phyloP scores from a whole-genome alignment of 768 basidiomycete species.

The Russula ochroleuca region DNA sequence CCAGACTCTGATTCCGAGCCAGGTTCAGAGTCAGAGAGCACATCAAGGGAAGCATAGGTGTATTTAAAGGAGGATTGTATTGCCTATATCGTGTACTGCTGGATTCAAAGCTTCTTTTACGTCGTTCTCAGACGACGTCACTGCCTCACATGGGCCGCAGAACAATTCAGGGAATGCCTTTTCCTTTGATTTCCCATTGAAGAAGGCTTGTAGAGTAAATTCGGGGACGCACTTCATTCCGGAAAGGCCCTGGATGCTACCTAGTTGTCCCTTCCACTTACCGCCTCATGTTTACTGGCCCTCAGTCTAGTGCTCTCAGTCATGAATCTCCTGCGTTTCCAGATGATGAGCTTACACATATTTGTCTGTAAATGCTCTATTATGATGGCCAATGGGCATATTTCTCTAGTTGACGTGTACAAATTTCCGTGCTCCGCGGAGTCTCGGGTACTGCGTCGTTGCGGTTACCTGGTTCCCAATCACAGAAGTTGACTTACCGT shows the following conservation, averaged over 20 bases:
- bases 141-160: background rate
- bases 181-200: background rate
- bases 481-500: too few relatives aligned
- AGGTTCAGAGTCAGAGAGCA: conserved; percentile 8
- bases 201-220: background rate
- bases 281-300: background rate
- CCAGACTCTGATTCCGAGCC: conserved; percentile 7
- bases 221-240: background rate
- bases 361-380: too few relatives aligned
- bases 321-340: background rate
- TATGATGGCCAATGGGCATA: too few relatives aligned
- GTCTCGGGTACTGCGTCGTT: too few relatives aligned
- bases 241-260: too few relatives aligned
- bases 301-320: background rate
- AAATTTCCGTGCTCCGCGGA: too few relatives aligned
- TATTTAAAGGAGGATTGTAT: background rate
- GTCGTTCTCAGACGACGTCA: background rate
- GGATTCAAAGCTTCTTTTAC: conserved; percentile 13
- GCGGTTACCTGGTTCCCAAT: too few relatives aligned
- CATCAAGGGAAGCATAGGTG: background rate
- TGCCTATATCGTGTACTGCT: background rate
- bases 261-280: background rate
- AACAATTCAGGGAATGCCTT: background rate
- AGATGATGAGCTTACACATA: background rate
- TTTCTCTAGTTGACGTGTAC: too few relatives aligned